Evolutionary conservation across 2,329 filamentous ascomycete species (phyloP).

Genomic region (Aotearoamyces nothofagi): DNA sequence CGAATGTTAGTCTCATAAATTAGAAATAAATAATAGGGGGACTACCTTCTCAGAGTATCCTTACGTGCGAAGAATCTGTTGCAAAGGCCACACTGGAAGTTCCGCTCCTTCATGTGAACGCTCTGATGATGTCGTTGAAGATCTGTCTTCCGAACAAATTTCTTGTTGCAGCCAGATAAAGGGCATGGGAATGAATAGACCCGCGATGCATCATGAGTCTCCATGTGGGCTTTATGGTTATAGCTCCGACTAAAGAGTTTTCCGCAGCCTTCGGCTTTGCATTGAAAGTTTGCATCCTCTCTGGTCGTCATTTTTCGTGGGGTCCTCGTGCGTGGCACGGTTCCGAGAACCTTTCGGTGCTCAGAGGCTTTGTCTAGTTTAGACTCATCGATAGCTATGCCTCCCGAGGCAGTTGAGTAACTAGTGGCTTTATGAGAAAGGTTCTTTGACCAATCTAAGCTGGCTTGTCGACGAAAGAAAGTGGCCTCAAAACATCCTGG

Average conservation of each 20-base stretch:
- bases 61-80: conserved; percentile 60
- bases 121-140: conserved; percentile 45
- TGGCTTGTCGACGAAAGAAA: conserved; percentile 14
- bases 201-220: conserved; percentile 63
- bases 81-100: conserved; percentile 58
- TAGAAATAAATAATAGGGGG: conserved; percentile 1
- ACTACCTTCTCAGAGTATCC: conserved; percentile 67
- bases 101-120: conserved; percentile 61
- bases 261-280: conserved; percentile 53
- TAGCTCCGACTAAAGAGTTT: conserved; percentile 72
- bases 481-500: conserved; percentile 14
- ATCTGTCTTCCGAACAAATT: conserved; percentile 74
- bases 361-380: conserved; percentile 6
- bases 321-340: conserved; percentile 14
- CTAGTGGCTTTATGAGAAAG: background rate
- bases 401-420: background rate
- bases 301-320: conserved; percentile 42
- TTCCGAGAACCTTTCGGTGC: conserved; percentile 9
- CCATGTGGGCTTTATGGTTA: conserved; percentile 77
- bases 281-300: conserved; percentile 58
- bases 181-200: conserved; percentile 57
- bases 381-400: background rate
- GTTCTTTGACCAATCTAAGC: conserved; percentile 14
- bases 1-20: conserved; percentile 5
- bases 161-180: conserved; percentile 49